Percentiles rank a stretch among this genome's conserved stretches.
phyloP scores from a whole-genome alignment of 495 filamentous ascomycete species.

The Coniosporium apollinis region DNA sequence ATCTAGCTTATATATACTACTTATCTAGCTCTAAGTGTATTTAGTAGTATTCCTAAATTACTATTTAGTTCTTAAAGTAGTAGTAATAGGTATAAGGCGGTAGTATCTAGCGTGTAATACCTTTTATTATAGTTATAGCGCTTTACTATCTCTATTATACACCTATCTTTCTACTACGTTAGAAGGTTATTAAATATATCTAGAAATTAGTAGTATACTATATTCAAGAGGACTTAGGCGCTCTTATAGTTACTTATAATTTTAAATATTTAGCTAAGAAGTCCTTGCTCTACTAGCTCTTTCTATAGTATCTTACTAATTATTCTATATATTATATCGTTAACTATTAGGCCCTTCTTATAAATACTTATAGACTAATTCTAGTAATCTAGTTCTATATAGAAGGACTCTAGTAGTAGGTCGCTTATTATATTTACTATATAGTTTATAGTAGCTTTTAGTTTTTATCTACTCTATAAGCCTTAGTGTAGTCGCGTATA shows the following conservation, averaged over 20 bases:
- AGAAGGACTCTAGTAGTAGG: background rate
- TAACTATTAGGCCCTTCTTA: background rate
- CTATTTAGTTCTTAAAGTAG: no score
- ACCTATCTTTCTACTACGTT: background rate
- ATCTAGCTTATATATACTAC: no score
- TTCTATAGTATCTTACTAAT: background rate
- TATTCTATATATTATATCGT: background rate
- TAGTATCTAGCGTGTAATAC: background rate
- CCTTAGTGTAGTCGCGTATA: background rate
- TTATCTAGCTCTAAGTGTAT: no score
- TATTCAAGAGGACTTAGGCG: background rate
- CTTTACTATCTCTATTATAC: slow-evolving; percentile 1
- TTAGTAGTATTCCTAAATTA: no score
- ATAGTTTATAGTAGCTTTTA: background rate
- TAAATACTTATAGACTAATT: background rate
- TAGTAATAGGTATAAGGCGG: no score
- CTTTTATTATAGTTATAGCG: background rate
- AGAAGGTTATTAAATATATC: background rate
- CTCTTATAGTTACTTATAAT: background rate
- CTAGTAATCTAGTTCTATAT: background rate
- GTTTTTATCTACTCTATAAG: background rate
- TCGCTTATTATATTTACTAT: background rate
- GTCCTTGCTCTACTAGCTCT: background rate
- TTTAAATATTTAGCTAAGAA: background rate
- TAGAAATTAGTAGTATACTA: background rate